Evolutionary conservation across 2,329 filamentous ascomycete species (phyloP), one percentile per base, ranked within the genome.

Genomic region (Diaporthe sp.): DNA sequence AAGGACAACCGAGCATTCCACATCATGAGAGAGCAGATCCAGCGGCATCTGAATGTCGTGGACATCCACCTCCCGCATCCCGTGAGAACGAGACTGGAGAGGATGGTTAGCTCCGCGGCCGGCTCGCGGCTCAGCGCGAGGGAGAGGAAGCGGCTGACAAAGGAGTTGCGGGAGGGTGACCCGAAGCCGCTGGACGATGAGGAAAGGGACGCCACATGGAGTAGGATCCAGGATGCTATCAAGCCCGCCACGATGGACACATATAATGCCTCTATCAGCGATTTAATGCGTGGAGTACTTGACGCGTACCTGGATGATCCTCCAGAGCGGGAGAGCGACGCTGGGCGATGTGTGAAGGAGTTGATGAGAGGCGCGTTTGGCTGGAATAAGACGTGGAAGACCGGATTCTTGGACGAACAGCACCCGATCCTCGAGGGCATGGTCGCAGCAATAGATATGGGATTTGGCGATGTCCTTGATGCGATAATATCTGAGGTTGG

Each of bases 31-130:
- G 80, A 81, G 69, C 77, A 80, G 58, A 79, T 81, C 34, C 79
- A 81, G 51, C 77, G 79, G 10, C 79, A 81, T 31, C 76, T 81
- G 9, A 78, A 79, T 6, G 75, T 81, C 10, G 75, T 81, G 12
- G 77, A 78, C 9, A 75, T 81, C 0, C 78, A 78, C 31, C 57
- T 80, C 19, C 79, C 79, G 1, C 67, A 74, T 0, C 74, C 78
- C 0, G 73, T 78, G 46, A 76, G 79, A 15, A 68, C 37, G 34
- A 59, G 72, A 5, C 57, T 78, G 6, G 75, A 78, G 62, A 37
- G 59, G 34, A 76, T 62, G 72, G 69, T 78, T 31, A 44, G 65
- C 15, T 46, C 28, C 4, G 57, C 65, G 2, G 51, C 61, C 25
- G 72, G 51, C 17, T 31, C 34, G 34, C 55, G 62, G n/a, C 74